These are phyloP conservation scores for Rhizophagus prolifer DNA, from an alignment of 192 early-diverging fungal genomes.

Conservation along the genomic window DNA sequence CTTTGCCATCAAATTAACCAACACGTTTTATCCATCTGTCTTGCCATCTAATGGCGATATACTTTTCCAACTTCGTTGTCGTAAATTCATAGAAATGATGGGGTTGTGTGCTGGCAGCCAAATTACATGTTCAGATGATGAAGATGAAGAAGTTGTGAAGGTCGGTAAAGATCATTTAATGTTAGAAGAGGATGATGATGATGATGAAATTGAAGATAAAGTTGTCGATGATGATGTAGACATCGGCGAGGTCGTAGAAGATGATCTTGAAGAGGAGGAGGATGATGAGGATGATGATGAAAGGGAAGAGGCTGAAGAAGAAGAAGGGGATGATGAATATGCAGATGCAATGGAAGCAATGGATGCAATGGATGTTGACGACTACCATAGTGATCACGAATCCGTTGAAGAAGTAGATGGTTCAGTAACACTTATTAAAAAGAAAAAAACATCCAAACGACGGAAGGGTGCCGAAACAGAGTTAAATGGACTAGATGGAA, in stretches of 20 bases:
- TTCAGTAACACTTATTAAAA: neutral
- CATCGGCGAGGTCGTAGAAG: conserved; percentile 3
- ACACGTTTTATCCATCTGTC: conserved; percentile 68
- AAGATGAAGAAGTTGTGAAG: conserved; percentile 41
- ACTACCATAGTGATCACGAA: conserved; percentile 1
- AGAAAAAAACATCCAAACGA: conserved; percentile 25
- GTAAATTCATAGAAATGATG: conserved; percentile 88
- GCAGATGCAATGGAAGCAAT: conserved; percentile 31
- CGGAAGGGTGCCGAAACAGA: conserved; percentile 10
- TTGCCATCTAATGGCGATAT: conserved; percentile 62
- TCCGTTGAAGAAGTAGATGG: neutral
- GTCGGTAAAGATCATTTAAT: conserved; percentile 38
- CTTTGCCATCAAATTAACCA: conserved; percentile 63
- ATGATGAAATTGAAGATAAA: conserved; percentile 23
- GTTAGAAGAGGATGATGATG: conserved; percentile 31
- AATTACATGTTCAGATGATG: conserved; percentile 17
- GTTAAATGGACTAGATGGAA: conserved; percentile 31
- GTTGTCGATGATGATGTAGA: conserved; percentile 9
- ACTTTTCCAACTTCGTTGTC: conserved; percentile 77
- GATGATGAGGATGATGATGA: conserved; percentile 31
- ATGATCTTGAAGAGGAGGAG: conserved; percentile 21
- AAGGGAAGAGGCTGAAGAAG: conserved; percentile 34
- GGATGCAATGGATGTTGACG: conserved; percentile 42
- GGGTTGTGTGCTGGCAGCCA: conserved; percentile 4
- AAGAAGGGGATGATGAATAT: conserved; percentile 29